A percentile compares a stretch with the other conserved stretches of the same genome.
phyloP scores from a whole-genome alignment of 345 rosid species.

The Lumnitzera racemosa region DNA sequence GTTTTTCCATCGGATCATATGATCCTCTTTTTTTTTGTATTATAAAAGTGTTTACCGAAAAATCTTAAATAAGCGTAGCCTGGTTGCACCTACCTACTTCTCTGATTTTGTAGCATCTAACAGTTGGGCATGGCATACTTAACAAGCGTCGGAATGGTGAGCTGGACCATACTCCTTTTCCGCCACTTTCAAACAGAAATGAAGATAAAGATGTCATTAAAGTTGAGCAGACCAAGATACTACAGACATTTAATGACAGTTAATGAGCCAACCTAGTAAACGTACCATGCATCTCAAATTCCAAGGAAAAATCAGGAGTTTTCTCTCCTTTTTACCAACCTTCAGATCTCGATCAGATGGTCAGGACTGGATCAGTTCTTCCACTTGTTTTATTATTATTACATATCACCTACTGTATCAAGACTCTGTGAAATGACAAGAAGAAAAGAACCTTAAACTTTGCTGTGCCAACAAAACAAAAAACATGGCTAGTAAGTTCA shows the following conservation, averaged over 20 bases:
- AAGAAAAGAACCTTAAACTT: neutral
- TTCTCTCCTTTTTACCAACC: neutral
- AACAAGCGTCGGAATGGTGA: too few species aligned
- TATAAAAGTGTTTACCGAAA: too few species aligned
- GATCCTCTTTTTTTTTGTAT: too few species aligned
- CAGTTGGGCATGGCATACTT: too few species aligned
- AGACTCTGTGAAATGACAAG: neutral
- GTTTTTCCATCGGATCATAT: too few species aligned
- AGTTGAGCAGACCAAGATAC: slow-evolving; percentile 22
- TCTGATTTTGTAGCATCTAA: too few species aligned
- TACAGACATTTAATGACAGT: slow-evolving; percentile 9
- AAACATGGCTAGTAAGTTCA: slow-evolving; percentile 7
- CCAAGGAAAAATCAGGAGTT: neutral
- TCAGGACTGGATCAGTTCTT: neutral
- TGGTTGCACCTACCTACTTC: too few species aligned
- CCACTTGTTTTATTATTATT: too few species aligned
- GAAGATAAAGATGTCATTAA: too few species aligned
- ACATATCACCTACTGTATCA: neutral
- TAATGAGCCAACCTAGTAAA: slow-evolving; percentile 9
- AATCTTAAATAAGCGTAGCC: too few species aligned
- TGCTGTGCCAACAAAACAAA: neutral
- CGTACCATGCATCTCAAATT: neutral
- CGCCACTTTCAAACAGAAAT: neutral
- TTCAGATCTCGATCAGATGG: slow-evolving; percentile 1
- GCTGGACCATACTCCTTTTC: too few species aligned